Base-by-base conservation (phyloP, 2,329 filamentous ascomycete species). In the Monosporascus sp. region DNA sequence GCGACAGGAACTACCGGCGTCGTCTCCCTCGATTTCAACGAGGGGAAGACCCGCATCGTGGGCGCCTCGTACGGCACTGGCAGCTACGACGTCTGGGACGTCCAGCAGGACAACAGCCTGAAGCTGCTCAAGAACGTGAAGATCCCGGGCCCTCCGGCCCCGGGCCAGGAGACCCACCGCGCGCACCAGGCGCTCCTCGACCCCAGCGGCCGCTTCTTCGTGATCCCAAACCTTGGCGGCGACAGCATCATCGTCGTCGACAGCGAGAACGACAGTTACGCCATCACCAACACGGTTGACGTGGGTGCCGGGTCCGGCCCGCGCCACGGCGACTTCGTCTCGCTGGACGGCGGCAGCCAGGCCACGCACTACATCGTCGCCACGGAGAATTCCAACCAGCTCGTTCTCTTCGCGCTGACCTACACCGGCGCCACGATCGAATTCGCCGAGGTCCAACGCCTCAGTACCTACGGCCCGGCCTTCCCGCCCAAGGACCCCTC, bases 171-270 rank as follows among this genome's bases (percentile, higher is more conserved):
- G 2, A 53, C 48, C 7, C 63, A 69, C 54, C 68, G 75, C 51
- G 74, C 78, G 25, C 78, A 81, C 62, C 74, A 80, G 66, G 67
- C 72, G 11, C 64, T 77, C 24, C 67, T 76, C 9, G 77, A 81
- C 56, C 76, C 76, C 7, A 72, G 72, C 3, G 77, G 77, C 27
- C 72, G 72, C 48, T 81, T 69, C 68, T 77, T 78, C 59, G 68
- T 73, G 52, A 69, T 78, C 51, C 74, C 73, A 54, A 75, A 81
- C 58, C 72, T 81, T 11, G 78, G 77, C 55, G 74, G 72, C 35
- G 76, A 81, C 65, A 62, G 66, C n/a, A 59, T 81, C 36, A 58
- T 77, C 37, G 59, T 80, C 51, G 64, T 80, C 37, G 74, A 79
- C 67, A 66, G 70, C 51, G 59, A 69, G 56, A 65, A 70, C 55